A percentile compares a stretch with the other conserved stretches of the same genome.
phyloP scores from a whole-genome alignment of 2,329 filamentous ascomycete genomes.

The Knufia fluminis region DNA sequence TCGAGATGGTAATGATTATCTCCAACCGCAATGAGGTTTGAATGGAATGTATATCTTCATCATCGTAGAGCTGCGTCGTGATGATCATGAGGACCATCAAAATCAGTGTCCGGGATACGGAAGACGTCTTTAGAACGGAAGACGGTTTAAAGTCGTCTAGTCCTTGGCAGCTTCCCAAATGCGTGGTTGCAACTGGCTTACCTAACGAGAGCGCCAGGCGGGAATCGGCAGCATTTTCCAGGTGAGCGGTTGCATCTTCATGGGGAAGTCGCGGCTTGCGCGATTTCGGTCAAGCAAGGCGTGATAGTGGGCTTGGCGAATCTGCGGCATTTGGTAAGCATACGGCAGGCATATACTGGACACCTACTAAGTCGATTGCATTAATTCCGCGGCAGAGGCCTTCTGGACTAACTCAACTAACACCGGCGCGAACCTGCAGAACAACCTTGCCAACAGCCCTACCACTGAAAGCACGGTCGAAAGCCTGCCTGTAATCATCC shows the following conservation, averaged over 20 bases:
- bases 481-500: constrained; percentile 32
- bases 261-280: too few relatives aligned
- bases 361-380: too few relatives aligned
- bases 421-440: constrained; percentile 24
- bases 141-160: neutral
- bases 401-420: too few relatives aligned
- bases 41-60: neutral
- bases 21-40: neutral
- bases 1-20: too few relatives aligned
- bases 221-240: too few relatives aligned
- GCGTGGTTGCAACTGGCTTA: neutral
- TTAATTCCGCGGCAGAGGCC: too few relatives aligned
- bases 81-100: neutral
- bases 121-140: neutral
- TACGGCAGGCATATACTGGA: neutral
- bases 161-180: neutral
- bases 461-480: constrained; percentile 31
- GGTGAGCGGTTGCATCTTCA: too few relatives aligned
- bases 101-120: neutral
- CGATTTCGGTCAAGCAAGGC: too few relatives aligned
- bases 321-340: neutral
- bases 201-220: neutral
- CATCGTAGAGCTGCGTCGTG: neutral
- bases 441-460: constrained; percentile 37
- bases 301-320: too few relatives aligned